A percentile compares a stretch with the other conserved stretches of the same genome.
Conservation (phyloP, 352 stramenopile genomes). For the Globisporangium barbulae region DNA sequence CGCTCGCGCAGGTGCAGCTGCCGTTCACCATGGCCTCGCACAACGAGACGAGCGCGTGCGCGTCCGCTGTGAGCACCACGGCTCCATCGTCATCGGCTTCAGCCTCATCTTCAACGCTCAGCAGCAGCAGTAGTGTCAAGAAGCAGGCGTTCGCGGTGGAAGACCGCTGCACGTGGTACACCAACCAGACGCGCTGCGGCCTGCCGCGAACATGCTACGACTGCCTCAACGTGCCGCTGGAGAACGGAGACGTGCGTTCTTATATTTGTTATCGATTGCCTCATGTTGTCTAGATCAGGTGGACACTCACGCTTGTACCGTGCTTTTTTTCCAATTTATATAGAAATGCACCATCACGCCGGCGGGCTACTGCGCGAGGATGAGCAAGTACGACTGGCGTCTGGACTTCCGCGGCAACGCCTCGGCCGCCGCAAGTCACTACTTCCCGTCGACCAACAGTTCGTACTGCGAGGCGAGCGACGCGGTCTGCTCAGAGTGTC, state of each 20-base stretch:
- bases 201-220: slow-evolving; percentile 34
- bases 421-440: slow-evolving; percentile 19
- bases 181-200: slow-evolving; percentile 25
- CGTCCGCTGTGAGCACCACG: neutral
- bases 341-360: slow-evolving; percentile 34
- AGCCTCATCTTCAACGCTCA: slow-evolving; percentile 1
- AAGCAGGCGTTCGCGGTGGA: slow-evolving; percentile 26
- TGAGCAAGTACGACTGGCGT: slow-evolving; percentile 21
- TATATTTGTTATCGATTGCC: no score
- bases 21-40: slow-evolving; percentile 9
- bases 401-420: slow-evolving; percentile 28
- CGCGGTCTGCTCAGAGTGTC: slow-evolving; percentile 23
- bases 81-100: neutral
- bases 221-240: slow-evolving; percentile 29
- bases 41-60: slow-evolving; percentile 14
- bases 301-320: no score
- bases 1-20: slow-evolving; percentile 16
- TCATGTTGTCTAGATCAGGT: no score
- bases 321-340: neutral
- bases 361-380: slow-evolving; percentile 30
- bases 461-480: slow-evolving; percentile 42
- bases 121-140: neutral
- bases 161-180: slow-evolving; percentile 37
- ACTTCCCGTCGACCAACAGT: slow-evolving; percentile 46
- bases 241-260: slow-evolving; percentile 17